Conservation (phyloP, 495 filamentous ascomycete species). For the Astrocystis sublimbata region DNA sequence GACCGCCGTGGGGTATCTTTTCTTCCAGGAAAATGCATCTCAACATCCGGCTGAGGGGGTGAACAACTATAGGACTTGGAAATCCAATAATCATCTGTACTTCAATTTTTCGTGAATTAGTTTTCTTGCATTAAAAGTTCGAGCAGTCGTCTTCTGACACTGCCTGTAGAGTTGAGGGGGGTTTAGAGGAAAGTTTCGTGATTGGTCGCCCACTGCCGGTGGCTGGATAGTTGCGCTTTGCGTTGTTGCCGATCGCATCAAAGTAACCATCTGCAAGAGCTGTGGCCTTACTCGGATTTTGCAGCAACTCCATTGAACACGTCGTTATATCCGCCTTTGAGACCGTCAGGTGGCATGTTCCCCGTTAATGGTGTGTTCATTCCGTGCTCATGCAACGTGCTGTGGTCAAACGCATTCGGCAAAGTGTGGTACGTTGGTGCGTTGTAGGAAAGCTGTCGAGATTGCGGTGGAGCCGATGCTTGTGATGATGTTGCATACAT, state of each 20-base stretch:
- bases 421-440: constrained; percentile 31
- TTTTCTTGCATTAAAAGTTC: constrained; percentile 9
- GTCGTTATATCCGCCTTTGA: constrained; percentile 28
- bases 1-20: constrained; percentile 23
- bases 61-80: constrained; percentile 8
- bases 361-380: constrained; percentile 31
- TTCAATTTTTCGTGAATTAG: constrained; percentile 12
- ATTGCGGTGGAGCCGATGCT: constrained; percentile 30
- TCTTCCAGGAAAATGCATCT: constrained; percentile 19
- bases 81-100: background rate
- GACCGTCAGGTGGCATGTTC: constrained; percentile 31
- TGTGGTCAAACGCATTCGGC: constrained; percentile 33
- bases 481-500: constrained; percentile 36
- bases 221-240: background rate
- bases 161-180: constrained; percentile 4
- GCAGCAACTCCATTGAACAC: constrained; percentile 15
- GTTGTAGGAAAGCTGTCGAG: constrained; percentile 34
- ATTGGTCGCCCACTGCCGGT: constrained; percentile 13
- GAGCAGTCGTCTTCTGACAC: background rate
- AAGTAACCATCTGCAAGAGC: constrained; percentile 1
- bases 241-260: background rate
- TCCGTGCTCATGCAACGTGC: constrained; percentile 31
- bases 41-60: constrained; percentile 9
- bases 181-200: background rate
- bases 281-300: constrained; percentile 15